Conservation (phyloP, 2,329 filamentous ascomycete species). For the Dactylellina haptotyla region DNA sequence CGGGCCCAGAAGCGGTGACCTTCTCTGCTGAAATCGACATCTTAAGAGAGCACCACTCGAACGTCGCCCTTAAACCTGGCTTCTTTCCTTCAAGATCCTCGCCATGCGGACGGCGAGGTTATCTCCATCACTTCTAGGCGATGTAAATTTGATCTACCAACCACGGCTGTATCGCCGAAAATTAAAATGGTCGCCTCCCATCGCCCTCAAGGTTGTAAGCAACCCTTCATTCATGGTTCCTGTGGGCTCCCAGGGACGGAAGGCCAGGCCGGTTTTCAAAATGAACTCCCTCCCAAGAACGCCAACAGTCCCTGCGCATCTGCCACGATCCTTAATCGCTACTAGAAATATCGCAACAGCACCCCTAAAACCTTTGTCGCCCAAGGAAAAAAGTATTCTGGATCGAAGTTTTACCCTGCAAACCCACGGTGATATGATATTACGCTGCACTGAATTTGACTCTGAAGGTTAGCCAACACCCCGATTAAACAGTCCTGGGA, state of each 20-base stretch:
- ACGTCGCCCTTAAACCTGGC: neutral
- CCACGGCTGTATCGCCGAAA: neutral
- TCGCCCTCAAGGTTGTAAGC: neutral
- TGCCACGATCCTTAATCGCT: neutral
- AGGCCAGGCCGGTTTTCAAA: neutral
- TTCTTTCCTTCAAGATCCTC: neutral
- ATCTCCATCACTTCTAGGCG: conserved; percentile 17
- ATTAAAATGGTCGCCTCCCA: too few species aligned
- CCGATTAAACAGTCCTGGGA: neutral
- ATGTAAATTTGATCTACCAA: neutral
- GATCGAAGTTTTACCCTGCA: conserved; percentile 56
- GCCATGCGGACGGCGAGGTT: conserved; percentile 39
- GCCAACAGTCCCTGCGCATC: neutral
- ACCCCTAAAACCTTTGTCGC: conserved; percentile 40
- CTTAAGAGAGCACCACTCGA: too few species aligned
- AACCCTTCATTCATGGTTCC: neutral
- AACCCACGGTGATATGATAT: conserved; percentile 57
- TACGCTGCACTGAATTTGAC: conserved; percentile 95
- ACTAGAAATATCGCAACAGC: conserved; percentile 26
- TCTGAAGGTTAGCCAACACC: conserved; percentile 71
- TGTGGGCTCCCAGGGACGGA: neutral
- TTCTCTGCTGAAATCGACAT: conserved; percentile 8
- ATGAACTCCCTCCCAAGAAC: neutral
- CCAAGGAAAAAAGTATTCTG: conserved; percentile 47
- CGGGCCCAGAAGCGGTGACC: conserved; percentile 31